Conservation (phyloP, 2,329 filamentous ascomycete species). For the Berkeleyomyces basicola region DNA sequence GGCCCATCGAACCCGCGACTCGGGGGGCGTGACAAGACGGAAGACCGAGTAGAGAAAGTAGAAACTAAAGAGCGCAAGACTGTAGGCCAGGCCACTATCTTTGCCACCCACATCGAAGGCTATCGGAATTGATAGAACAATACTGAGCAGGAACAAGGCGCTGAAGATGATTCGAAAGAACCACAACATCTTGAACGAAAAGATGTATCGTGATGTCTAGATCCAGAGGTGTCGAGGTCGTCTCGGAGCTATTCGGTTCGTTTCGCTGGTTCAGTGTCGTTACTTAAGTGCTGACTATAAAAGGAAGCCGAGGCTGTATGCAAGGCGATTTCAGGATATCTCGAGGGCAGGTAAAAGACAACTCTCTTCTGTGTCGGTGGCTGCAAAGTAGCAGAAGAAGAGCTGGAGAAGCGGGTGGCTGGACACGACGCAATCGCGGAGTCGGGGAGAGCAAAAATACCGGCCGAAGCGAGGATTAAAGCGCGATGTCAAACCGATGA, state of each 20-base stretch:
- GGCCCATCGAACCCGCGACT: slow-evolving; percentile 57
- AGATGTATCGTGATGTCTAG: background rate
- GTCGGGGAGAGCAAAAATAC: background rate
- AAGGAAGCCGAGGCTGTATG: background rate
- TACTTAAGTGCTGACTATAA: background rate
- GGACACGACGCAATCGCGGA: background rate
- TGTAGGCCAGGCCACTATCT: slow-evolving; percentile 87
- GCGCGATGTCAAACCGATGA: background rate
- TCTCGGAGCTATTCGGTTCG: background rate
- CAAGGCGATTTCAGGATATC: background rate
- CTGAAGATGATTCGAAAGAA: slow-evolving; percentile 66
- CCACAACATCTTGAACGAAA: slow-evolving; percentile 50
- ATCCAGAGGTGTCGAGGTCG: background rate
- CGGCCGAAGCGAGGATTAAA: background rate
- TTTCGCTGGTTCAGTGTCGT: background rate
- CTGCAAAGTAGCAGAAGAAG: background rate
- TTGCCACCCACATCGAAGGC: slow-evolving; percentile 95
- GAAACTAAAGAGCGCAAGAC: slow-evolving; percentile 72
- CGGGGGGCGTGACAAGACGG: slow-evolving; percentile 64
- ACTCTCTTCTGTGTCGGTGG: background rate
- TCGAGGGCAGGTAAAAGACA: background rate
- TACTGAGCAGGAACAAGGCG: slow-evolving; percentile 72
- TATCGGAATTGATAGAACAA: slow-evolving; percentile 89
- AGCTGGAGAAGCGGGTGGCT: background rate
- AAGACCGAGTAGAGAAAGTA: slow-evolving; percentile 77